These are phyloP conservation scores for Tylopilus balloui DNA, from an alignment of 768 basidiomycete genomes.

Conservation along the genomic window DNA sequence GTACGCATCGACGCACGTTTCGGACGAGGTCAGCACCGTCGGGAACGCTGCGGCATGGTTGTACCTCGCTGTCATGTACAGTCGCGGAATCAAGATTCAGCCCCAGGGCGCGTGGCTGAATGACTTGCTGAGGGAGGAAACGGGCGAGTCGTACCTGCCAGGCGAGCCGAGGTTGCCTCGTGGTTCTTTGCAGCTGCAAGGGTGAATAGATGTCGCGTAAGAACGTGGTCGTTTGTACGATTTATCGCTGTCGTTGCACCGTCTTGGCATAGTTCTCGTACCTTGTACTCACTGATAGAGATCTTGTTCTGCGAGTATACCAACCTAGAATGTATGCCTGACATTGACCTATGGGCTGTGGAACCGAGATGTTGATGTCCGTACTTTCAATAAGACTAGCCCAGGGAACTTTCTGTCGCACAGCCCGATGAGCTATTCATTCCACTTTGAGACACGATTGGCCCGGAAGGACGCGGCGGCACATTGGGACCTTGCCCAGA, in stretches of 20 bases:
- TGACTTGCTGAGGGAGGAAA: constrained; percentile 73
- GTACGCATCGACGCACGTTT: constrained; percentile 71
- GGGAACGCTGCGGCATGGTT: constrained; percentile 68
- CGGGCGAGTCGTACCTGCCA: constrained; percentile 59
- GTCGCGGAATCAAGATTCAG: constrained; percentile 68
- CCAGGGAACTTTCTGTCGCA: neutral
- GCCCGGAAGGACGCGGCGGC: neutral
- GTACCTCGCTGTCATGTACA: constrained; percentile 77
- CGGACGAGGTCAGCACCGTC: constrained; percentile 80
- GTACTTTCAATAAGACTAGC: neutral
- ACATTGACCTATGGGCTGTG: no score
- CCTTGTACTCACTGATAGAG: constrained; percentile 4
- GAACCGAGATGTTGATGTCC: no score
- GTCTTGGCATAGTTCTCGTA: neutral
- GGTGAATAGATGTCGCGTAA: constrained; percentile 9
- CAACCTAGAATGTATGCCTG: no score
- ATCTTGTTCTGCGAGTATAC: constrained; percentile 3
- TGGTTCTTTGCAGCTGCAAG: constrained; percentile 48
- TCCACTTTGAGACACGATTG: neutral
- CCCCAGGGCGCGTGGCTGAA: constrained; percentile 85
- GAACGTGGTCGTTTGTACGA: constrained; percentile 1
- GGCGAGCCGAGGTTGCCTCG: constrained; percentile 75
- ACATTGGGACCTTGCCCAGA: no score
- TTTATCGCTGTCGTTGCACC: neutral
- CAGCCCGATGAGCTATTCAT: no score